These are phyloP conservation scores for Picea abies DNA, from an alignment of 83 land plant species.

Conservation along the genomic window DNA sequence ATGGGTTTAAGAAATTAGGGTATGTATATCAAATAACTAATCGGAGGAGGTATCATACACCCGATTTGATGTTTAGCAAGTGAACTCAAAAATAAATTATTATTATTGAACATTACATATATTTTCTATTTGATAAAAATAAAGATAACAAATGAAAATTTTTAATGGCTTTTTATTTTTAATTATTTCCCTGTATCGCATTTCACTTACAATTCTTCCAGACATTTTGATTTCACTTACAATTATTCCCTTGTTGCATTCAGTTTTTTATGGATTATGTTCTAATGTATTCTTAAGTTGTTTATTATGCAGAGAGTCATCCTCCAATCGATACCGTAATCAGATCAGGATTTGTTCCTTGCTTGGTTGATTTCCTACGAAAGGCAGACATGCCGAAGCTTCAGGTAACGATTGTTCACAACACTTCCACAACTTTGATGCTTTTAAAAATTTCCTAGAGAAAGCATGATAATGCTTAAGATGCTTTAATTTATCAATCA, in stretches of 20 bases:
- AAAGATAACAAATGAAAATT: background rate
- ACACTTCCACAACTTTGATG: background rate
- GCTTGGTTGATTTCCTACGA: slow-evolving; percentile 66
- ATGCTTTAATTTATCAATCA: background rate
- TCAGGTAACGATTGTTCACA: slow-evolving; percentile 45
- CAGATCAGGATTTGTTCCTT: slow-evolving; percentile 66
- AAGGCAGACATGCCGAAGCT: slow-evolving; percentile 62
- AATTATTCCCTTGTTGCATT: background rate
- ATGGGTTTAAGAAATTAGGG: too few relatives aligned
- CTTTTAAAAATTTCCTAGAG: background rate
- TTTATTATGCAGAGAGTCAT: slow-evolving; percentile 36
- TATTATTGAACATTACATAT: background rate
- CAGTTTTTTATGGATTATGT: background rate
- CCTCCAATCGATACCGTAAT: slow-evolving; percentile 80
- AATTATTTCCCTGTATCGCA: slow-evolving; percentile 14
- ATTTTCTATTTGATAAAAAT: background rate
- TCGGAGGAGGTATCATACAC: too few relatives aligned
- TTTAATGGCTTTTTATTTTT: too few relatives aligned
- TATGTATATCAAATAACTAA: too few relatives aligned
- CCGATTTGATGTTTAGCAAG: too few relatives aligned
- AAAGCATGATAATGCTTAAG: background rate
- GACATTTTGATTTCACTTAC: slow-evolving; percentile 17
- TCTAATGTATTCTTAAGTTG: background rate
- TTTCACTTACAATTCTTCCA: background rate
- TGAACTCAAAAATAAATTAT: too few relatives aligned